Evolutionary conservation across 352 stramenopile species (phyloP).

Genomic region (Thraustochytrium striatum): DNA sequence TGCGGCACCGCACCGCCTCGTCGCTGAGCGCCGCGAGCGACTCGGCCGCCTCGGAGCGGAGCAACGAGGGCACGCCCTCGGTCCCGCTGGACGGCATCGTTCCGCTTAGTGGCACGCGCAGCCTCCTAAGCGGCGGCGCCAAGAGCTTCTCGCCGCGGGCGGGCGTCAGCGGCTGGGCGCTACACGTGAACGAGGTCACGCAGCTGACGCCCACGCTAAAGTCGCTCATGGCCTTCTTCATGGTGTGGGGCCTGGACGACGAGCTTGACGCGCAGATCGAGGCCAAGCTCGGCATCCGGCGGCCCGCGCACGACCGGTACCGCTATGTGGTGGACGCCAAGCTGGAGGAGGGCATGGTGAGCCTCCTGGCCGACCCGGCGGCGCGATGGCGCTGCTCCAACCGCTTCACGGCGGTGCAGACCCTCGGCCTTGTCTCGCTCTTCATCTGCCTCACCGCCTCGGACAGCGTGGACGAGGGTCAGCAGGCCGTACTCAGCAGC

Average conservation of each 20-base stretch:
- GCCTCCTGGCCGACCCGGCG: background rate
- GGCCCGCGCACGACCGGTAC: conserved; percentile 6
- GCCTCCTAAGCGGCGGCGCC: background rate
- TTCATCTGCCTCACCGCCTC: conserved; percentile 33
- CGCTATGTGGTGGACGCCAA: background rate
- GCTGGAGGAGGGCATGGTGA: background rate
- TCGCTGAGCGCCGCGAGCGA: background rate
- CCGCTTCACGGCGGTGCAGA: conserved; percentile 20
- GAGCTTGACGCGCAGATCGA: conserved; percentile 18
- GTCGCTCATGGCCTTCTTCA: conserved; percentile 26
- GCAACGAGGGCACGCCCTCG: too few relatives aligned
- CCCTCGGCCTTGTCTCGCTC: conserved; percentile 34
- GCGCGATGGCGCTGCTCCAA: conserved; percentile 16
- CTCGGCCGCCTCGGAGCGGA: too few relatives aligned
- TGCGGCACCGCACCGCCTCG: background rate
- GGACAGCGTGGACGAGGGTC: conserved; percentile 19
- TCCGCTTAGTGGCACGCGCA: too few relatives aligned
- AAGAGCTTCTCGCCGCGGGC: background rate
- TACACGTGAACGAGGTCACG: conserved; percentile 26
- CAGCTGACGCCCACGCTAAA: background rate
- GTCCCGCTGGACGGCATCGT: too few relatives aligned
- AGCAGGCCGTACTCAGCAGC: conserved; percentile 35
- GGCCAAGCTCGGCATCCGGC: background rate
- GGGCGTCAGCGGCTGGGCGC: conserved; percentile 17
- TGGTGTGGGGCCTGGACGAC: conserved; percentile 25